Evolutionary conservation across 139 green algal species (phyloP).

Genomic region (Chlorella sorokiniana): DNA sequence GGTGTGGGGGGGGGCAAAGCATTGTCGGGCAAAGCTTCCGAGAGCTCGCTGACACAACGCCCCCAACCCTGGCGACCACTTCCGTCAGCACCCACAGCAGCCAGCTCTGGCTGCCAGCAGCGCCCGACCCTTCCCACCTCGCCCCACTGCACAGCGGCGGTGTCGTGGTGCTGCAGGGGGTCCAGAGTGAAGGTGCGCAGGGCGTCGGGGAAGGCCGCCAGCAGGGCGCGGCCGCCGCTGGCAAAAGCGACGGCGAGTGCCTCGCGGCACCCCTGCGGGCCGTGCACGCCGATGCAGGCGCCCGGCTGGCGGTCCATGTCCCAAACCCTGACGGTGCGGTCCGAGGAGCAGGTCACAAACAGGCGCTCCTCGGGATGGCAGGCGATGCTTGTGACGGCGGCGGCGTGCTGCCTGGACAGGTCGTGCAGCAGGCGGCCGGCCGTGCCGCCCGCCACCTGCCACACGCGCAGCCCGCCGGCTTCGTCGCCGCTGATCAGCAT

Average conservation of each 20-base stretch:
- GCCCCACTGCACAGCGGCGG: conserved; percentile 7
- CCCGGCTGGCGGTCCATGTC: conserved; percentile 5
- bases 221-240: conserved; percentile 4
- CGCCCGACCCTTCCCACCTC: background rate
- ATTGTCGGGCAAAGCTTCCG: background rate
- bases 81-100: background rate
- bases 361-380: conserved; percentile 32
- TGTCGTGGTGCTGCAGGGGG: conserved; percentile 8
- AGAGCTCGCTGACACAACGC: no score
- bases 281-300: conserved; percentile 13
- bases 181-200: conserved; percentile 33
- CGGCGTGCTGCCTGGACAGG: conserved; percentile 1
- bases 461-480: conserved; percentile 17
- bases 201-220: conserved; percentile 15
- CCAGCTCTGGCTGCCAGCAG: background rate
- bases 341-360: conserved; percentile 15
- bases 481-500: conserved; percentile 26
- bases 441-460: conserved; percentile 1
- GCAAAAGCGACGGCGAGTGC: conserved; percentile 22
- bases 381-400: background rate
- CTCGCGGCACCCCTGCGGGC: conserved; percentile 6
- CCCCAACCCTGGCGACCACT: background rate
- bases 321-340: conserved; percentile 21
- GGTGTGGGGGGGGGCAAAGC: no score
- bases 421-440: conserved; percentile 15